Percentiles rank a stretch among this genome's conserved stretches.
Evolutionary conservation across 2,329 filamentous ascomycete species (phyloP).

Genomic region (Colletotrichum camelliae): DNA sequence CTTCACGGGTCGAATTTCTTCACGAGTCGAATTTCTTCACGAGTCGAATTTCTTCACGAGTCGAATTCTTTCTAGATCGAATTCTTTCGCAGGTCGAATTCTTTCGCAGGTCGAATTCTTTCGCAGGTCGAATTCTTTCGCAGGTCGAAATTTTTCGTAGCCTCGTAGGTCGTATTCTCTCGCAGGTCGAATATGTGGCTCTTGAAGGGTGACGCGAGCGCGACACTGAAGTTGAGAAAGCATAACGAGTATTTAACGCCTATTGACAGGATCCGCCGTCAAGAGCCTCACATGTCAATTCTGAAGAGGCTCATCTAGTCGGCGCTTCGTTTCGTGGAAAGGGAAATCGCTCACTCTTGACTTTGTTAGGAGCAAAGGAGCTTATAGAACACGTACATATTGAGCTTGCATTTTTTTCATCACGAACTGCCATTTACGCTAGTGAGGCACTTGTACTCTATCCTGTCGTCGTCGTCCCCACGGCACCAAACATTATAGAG

Average conservation of each 20-base stretch:
- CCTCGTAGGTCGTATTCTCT: no score
- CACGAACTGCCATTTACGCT: not conserved
- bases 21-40: no score
- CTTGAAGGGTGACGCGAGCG: not conserved
- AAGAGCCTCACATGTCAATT: not conserved
- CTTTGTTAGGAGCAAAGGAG: not conserved
- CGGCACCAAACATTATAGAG: not conserved
- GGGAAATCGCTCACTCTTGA: not conserved
- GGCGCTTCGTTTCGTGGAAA: not conserved
- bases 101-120: no score
- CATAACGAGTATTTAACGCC: not conserved
- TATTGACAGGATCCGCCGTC: not conserved
- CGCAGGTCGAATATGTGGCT: not conserved
- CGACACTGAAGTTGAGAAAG: not conserved
- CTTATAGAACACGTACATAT: not conserved
- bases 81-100: no score
- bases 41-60: no score
- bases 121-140: no score
- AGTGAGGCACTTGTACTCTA: not conserved
- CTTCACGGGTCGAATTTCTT: no score
- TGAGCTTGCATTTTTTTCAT: not conserved
- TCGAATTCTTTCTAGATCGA: no score
- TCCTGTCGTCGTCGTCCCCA: not conserved
- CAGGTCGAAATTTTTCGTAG: no score
- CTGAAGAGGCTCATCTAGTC: not conserved